Evolutionary conservation across 257 asterid genomes (phyloP), one percentile per base, ranked within the genome.

Genomic region (Linderniella brevidens): DNA sequence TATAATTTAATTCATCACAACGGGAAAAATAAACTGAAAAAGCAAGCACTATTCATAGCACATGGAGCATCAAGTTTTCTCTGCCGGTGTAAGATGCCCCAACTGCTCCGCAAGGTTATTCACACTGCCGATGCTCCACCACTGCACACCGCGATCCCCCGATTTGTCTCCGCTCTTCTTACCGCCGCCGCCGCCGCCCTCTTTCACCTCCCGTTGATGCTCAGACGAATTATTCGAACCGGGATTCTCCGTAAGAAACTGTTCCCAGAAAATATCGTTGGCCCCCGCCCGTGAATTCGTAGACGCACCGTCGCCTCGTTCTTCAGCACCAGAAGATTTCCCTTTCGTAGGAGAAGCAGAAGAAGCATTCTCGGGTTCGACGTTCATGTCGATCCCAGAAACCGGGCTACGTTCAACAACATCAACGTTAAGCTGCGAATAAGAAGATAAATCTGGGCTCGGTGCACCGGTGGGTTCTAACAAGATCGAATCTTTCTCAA

Each of bases 221-320:
- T 78, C 86, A 8, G 80, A 49, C 0, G 75, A 66, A 58, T 65
- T 72, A 40, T 63, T 67, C 16, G 80, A 68, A 53, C 87, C 94
- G 11, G 96, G 94, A 69, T 75, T 88, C 64, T 88, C 98, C 0
- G 94, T 81, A 54, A 88, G 79, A 67, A 88, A 88, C 49, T 88
- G 96, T 53, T 85, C 92, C 98, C 98, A 88, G 17, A 88, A 88
- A 19, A 74, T 76, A 69, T 88, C 96, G 68, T 88, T 88, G 46
- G 56, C 87, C 50, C 94, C 92, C 9, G 87, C 58, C 62, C 67
- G 61, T 44, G 46, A 70, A 42, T 58, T 68, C 39, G 72, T 36
- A 17, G 76, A 56, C 41, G 60, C 44, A 39, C 39, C 73, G 68
- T 14, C 44, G 57, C 52, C 55, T 4, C 57, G 67, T 13, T 69